Conservation (phyloP, 768 basidiomycete genomes). For the Collybia mongolica region DNA sequence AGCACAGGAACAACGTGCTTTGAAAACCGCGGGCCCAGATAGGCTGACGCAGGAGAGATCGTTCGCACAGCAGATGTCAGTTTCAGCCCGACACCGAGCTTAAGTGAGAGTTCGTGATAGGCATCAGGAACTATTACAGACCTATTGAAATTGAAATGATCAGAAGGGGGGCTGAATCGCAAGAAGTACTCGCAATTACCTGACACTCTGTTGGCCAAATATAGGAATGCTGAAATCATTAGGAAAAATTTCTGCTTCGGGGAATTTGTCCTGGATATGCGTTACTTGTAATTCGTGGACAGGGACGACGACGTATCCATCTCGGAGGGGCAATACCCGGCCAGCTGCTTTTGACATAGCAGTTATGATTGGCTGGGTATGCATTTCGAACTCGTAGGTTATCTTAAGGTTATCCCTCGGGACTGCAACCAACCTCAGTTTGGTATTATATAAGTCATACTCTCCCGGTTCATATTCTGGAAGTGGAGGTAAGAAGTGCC, state of each 20-base stretch:
- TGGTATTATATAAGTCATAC: slow-evolving; percentile 49
- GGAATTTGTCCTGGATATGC: slow-evolving; percentile 51
- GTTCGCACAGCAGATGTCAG: slow-evolving; percentile 58
- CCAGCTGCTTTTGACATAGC: slow-evolving; percentile 38
- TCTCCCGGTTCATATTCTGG: slow-evolving; percentile 41
- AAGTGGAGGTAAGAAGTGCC: slow-evolving; percentile 50
- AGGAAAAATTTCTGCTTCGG: slow-evolving; percentile 41
- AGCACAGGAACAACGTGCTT: slow-evolving; percentile 48
- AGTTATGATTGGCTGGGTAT: slow-evolving; percentile 38
- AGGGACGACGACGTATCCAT: slow-evolving; percentile 41
- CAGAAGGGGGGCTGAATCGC: not conserved
- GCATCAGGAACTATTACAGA: slow-evolving; percentile 53
- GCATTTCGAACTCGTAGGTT: slow-evolving; percentile 49
- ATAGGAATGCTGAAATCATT: slow-evolving; percentile 40
- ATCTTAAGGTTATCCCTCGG: slow-evolving; percentile 41
- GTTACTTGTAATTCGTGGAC: slow-evolving; percentile 54
- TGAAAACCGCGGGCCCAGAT: slow-evolving; percentile 56
- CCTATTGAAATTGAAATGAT: slow-evolving; percentile 21
- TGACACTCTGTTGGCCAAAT: slow-evolving; percentile 53
- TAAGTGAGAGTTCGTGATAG: slow-evolving; percentile 46
- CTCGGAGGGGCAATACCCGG: slow-evolving; percentile 27
- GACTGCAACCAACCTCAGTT: slow-evolving; percentile 45
- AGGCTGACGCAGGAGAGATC: slow-evolving; percentile 58
- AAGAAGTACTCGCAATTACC: slow-evolving; percentile 27
- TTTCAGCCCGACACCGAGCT: slow-evolving; percentile 54